phyloP scores from a whole-genome alignment of 1,284 basidiomycete species.

The Fomitopsis betulina region DNA sequence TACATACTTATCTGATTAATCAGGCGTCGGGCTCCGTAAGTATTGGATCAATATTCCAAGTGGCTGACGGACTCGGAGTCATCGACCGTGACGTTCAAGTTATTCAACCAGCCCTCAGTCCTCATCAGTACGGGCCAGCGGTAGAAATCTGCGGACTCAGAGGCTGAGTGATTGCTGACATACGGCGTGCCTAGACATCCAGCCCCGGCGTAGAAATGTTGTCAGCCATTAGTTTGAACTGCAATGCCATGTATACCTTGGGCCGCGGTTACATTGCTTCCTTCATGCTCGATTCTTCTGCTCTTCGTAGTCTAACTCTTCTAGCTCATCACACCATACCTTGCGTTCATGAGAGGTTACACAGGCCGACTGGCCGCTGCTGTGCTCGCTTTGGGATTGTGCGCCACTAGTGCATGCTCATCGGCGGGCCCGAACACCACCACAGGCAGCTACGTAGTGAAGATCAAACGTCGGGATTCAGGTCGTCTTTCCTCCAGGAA shows the following conservation, averaged over 20 bases:
- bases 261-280: no score
- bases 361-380: not conserved
- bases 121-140: no score
- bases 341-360: not conserved
- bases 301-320: not conserved
- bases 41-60: no score
- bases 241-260: not conserved
- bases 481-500: not conserved
- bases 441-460: not conserved
- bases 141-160: no score
- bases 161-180: no score
- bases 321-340: not conserved
- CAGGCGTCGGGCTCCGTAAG: no score
- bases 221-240: not conserved
- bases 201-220: no score
- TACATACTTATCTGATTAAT: no score
- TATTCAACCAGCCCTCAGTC: no score
- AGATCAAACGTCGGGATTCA: conserved; percentile 2
- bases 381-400: not conserved
- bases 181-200: no score
- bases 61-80: no score
- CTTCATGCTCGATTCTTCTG: not conserved
- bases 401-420: not conserved
- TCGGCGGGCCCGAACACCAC: not conserved
- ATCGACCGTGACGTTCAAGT: no score